Evolutionary conservation across 1,139 yeast species (phyloP).

Genomic region (Saccharomycopsis hybrid): DNA sequence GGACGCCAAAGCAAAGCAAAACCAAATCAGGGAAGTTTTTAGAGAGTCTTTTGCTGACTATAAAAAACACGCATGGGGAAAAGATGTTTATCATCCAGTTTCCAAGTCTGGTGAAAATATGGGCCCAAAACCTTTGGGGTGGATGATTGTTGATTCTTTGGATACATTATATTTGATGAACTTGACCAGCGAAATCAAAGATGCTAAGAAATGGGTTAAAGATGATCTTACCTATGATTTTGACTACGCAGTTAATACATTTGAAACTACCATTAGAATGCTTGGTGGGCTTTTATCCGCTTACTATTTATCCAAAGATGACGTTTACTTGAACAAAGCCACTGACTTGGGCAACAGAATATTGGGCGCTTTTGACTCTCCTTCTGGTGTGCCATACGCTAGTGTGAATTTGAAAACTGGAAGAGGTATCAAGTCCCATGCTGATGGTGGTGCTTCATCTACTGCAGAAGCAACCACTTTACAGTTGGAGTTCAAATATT

Average conservation of each 20-base stretch:
- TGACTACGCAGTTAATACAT: slow-evolving; percentile 73
- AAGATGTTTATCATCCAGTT: slow-evolving; percentile 61
- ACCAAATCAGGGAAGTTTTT: slow-evolving; percentile 57
- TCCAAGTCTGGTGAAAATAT: slow-evolving; percentile 61
- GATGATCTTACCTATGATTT: slow-evolving; percentile 52
- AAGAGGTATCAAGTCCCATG: slow-evolving; percentile 54
- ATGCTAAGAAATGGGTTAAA: slow-evolving; percentile 72
- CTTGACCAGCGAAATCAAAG: slow-evolving; percentile 53
- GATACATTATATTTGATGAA: slow-evolving; percentile 85
- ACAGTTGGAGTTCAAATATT: slow-evolving; percentile 82
- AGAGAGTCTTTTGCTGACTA: slow-evolving; percentile 78
- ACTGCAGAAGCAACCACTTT: slow-evolving; percentile 89
- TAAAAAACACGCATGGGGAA: slow-evolving; percentile 77
- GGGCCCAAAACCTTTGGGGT: slow-evolving; percentile 83
- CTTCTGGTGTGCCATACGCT: slow-evolving; percentile 68
- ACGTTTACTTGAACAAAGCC: slow-evolving; percentile 71
- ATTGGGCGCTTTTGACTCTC: slow-evolving; percentile 58
- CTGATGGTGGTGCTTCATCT: slow-evolving; percentile 66
- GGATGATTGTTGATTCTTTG: slow-evolving; percentile 88
- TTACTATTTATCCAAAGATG: slow-evolving; percentile 62
- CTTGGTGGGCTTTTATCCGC: slow-evolving; percentile 88
- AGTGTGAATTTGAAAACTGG: slow-evolving; percentile 69
- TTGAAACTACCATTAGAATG: slow-evolving; percentile 93
- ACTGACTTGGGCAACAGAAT: slow-evolving; percentile 59
- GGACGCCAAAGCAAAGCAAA: slow-evolving; percentile 35